These are phyloP conservation scores for Tuber indicum DNA, from an alignment of 495 filamentous ascomycete species.

Conservation along the genomic window DNA sequence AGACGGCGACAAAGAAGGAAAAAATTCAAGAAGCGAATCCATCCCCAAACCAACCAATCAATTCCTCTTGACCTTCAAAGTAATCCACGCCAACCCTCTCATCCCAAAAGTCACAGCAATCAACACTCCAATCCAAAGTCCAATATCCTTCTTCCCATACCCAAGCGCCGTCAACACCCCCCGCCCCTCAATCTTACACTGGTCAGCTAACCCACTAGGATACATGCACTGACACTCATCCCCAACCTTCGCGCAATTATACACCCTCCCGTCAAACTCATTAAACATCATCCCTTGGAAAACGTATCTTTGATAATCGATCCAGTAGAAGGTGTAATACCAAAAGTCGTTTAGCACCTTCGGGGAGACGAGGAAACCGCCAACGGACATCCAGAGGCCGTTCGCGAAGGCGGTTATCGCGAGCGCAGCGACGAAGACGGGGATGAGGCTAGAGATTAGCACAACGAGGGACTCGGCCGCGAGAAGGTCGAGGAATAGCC, in stretches of 20 bases:
- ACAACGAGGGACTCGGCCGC: slow-evolving; percentile 77
- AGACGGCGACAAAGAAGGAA: neutral
- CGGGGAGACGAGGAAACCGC: slow-evolving; percentile 69
- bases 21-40: neutral
- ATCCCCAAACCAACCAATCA: neutral
- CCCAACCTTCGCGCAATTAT: slow-evolving; percentile 49
- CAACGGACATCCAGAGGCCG: slow-evolving; percentile 78
- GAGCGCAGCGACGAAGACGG: slow-evolving; percentile 69
- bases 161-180: slow-evolving; percentile 62
- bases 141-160: slow-evolving; percentile 56
- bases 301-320: slow-evolving; percentile 63
- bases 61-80: slow-evolving; percentile 25
- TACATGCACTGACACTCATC: slow-evolving; percentile 63
- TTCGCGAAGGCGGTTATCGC: slow-evolving; percentile 75
- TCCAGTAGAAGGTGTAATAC: slow-evolving; percentile 77
- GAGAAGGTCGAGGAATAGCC: slow-evolving; percentile 77
- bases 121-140: slow-evolving; percentile 69
- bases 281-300: slow-evolving; percentile 92
- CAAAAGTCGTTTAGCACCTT: slow-evolving; percentile 70
- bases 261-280: slow-evolving; percentile 60
- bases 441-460: slow-evolving; percentile 62
- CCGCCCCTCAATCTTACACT: slow-evolving; percentile 62
- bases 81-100: slow-evolving; percentile 53
- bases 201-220: slow-evolving; percentile 52
- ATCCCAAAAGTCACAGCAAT: slow-evolving; percentile 67